Conservation (phyloP, 2,329 filamentous ascomycete genomes). For the Fusarium algeriense region DNA sequence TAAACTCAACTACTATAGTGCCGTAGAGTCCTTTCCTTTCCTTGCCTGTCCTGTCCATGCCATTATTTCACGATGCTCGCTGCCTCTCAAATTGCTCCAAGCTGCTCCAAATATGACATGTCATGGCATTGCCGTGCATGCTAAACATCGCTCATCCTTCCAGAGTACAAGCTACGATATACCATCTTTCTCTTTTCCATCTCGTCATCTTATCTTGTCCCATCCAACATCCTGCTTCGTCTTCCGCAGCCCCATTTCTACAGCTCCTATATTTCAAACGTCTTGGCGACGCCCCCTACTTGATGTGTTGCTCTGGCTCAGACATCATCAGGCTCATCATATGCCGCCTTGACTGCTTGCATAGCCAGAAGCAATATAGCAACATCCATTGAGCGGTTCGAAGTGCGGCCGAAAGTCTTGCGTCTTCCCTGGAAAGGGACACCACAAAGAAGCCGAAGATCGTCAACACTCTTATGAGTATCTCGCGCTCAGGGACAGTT, state of each 20-base stretch:
- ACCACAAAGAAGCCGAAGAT: conserved; percentile 32
- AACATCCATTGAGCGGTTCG: conserved; percentile 8
- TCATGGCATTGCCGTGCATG: conserved; percentile 20
- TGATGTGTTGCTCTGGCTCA: conserved; percentile 13
- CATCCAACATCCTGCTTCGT: conserved; percentile 21
- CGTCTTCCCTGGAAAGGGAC: conserved; percentile 9
- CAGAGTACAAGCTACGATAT: conserved; percentile 45
- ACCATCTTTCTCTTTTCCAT: conserved; percentile 29
- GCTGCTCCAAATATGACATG: conserved; percentile 22
- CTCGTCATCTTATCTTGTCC: conserved; percentile 25
- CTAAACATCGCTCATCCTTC: conserved; percentile 45
- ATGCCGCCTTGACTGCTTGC: conserved; percentile 10
- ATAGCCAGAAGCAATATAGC: conserved; percentile 8
- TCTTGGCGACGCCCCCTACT: conserved; percentile 4
- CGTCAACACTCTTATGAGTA: conserved; percentile 37
- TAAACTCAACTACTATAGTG: conserved; percentile 16
- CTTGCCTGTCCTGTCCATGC: neutral
- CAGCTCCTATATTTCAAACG: conserved; percentile 12
- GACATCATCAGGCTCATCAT: neutral
- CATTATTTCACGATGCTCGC: conserved; percentile 27
- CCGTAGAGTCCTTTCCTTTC: conserved; percentile 5
- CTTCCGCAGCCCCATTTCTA: conserved; percentile 10
- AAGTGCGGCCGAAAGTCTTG: conserved; percentile 15
- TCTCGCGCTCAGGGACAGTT: conserved; percentile 27
- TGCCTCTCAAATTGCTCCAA: conserved; percentile 2